These are phyloP conservation scores for Gnaphalium uliginosum DNA, from an alignment of 129 eudicot species.

Conservation along the genomic window DNA sequence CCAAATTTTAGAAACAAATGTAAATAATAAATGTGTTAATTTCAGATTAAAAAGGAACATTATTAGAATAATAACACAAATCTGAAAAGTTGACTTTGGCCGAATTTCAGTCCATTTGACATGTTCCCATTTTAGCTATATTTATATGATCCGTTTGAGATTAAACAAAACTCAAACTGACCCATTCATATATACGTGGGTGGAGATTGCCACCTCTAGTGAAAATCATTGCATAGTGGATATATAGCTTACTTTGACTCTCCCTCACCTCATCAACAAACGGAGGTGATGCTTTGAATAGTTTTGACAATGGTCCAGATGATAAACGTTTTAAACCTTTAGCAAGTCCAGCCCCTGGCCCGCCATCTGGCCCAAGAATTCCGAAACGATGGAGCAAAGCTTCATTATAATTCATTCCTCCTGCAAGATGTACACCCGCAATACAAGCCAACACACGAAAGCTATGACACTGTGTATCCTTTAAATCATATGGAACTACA, in stretches of 20 bases:
- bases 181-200: background rate
- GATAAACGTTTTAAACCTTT: slow-evolving; percentile 69
- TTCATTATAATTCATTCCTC: slow-evolving; percentile 84
- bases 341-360: slow-evolving; percentile 82
- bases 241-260: slow-evolving; percentile 38
- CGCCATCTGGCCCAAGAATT: slow-evolving; percentile 81
- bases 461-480: slow-evolving; percentile 69
- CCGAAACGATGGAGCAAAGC: slow-evolving; percentile 80
- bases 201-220: background rate
- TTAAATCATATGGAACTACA: slow-evolving; percentile 69
- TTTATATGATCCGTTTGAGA: background rate
- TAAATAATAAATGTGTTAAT: background rate
- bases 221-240: slow-evolving; percentile 21
- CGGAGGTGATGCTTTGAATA: slow-evolving; percentile 68
- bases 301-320: slow-evolving; percentile 71
- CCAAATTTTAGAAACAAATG: background rate
- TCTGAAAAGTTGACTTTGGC: background rate
- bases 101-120: background rate
- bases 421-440: slow-evolving; percentile 84
- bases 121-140: background rate
- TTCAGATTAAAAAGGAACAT: background rate
- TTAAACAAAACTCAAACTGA: background rate
- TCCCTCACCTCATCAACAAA: slow-evolving; percentile 44
- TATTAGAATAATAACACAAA: background rate
- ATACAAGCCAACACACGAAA: slow-evolving; percentile 70